Conservation (phyloP, 305 asterid genomes). For the Fraxinus greggii region DNA sequence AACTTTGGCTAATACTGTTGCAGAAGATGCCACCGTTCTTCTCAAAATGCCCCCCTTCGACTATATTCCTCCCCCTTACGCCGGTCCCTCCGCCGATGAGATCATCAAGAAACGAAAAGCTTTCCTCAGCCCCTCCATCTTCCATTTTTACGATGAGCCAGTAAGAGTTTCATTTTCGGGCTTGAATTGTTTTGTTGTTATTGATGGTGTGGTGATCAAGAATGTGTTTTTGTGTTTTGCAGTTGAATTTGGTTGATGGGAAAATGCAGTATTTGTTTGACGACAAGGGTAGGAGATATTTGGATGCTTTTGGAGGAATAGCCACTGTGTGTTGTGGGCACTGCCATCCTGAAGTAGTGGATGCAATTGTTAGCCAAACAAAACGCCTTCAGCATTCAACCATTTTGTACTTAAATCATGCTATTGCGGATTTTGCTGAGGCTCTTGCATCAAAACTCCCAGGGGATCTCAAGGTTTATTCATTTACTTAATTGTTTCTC, state of each 20-base stretch:
- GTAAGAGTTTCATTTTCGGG: constrained; percentile 27
- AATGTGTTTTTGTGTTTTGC: background rate
- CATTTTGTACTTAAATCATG: constrained; percentile 61
- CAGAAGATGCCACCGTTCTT: constrained; percentile 25
- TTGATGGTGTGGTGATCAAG: background rate
- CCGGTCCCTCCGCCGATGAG: constrained; percentile 68
- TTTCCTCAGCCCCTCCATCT: constrained; percentile 77
- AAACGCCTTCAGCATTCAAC: constrained; percentile 75
- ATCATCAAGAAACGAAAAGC: constrained; percentile 55
- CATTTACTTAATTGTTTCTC: background rate
- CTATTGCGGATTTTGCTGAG: constrained; percentile 73
- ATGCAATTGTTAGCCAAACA: constrained; percentile 69
- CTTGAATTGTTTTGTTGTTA: background rate
- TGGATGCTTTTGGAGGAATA: constrained; percentile 73
- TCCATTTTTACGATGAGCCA: constrained; percentile 64
- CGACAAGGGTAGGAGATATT: constrained; percentile 56
- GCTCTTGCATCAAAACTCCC: constrained; percentile 72
- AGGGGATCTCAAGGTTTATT: constrained; percentile 66
- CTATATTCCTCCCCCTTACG: constrained; percentile 76
- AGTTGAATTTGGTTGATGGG: constrained; percentile 69
- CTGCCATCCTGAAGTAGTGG: constrained; percentile 83
- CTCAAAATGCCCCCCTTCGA: constrained; percentile 76
- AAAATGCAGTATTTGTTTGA: constrained; percentile 75
- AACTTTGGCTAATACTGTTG: constrained; percentile 28
- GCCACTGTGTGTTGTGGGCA: constrained; percentile 84